Conservation (phyloP, 2,329 filamentous ascomycete species). For the Aspergillus unguis region DNA sequence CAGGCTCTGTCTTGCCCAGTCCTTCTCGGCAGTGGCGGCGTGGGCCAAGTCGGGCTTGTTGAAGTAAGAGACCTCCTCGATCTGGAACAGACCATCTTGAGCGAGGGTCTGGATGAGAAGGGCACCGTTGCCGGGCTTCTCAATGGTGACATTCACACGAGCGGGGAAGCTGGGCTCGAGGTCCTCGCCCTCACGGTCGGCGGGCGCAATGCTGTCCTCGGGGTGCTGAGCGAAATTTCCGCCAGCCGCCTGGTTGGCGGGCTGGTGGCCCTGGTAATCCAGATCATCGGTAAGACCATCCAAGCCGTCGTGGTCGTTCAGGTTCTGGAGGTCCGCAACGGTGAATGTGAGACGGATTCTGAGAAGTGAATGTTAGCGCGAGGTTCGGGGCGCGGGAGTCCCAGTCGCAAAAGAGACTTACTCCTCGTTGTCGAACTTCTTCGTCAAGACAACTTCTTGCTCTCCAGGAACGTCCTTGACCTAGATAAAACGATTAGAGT, state of each 20-base stretch:
- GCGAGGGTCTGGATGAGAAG: constrained; percentile 82
- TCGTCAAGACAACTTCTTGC: constrained; percentile 81
- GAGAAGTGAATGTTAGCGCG: constrained; percentile 1
- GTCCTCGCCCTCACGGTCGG: constrained; percentile 54
- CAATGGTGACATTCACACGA: constrained; percentile 79
- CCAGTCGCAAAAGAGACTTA: constrained; percentile 43
- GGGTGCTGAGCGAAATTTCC: constrained; percentile 50
- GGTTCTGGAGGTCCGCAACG: constrained; percentile 74
- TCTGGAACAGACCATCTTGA: constrained; percentile 78
- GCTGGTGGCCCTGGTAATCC: constrained; percentile 53
- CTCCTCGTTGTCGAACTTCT: constrained; percentile 85
- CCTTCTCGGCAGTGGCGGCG: constrained; percentile 69
- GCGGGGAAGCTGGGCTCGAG: constrained; percentile 66
- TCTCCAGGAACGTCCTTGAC: constrained; percentile 74
- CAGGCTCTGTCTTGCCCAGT: constrained; percentile 70
- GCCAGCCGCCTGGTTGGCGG: constrained; percentile 53
- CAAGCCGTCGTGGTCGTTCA: constrained; percentile 58
- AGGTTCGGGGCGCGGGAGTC: neutral
- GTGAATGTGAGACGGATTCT: constrained; percentile 80
- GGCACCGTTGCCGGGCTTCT: constrained; percentile 81
- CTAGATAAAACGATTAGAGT: constrained; percentile 26
- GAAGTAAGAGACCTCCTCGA: constrained; percentile 91
- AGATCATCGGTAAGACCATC: constrained; percentile 58
- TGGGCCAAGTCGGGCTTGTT: constrained; percentile 73
- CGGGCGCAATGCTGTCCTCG: constrained; percentile 55